These are phyloP conservation scores for Clarkia xantiana DNA, from an alignment of 345 rosid genomes.

Conservation along the genomic window DNA sequence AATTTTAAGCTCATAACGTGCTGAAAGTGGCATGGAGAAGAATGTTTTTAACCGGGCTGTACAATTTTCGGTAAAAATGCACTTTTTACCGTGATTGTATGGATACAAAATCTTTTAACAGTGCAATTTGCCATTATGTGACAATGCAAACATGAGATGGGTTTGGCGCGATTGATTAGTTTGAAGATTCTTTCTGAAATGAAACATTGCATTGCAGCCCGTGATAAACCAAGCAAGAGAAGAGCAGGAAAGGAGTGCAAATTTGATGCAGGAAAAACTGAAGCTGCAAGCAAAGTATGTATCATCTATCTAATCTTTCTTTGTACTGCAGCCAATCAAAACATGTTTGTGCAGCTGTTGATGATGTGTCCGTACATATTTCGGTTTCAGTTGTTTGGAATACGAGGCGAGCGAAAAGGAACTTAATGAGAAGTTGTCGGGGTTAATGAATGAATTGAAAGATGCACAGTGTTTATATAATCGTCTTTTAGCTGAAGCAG, in stretches of 20 bases:
- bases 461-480: slow-evolving; percentile 25
- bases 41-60: no score
- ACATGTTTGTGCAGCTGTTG: background rate
- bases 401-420: slow-evolving; percentile 42
- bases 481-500: slow-evolving; percentile 26
- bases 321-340: background rate
- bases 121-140: slow-evolving; percentile 13
- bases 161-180: background rate
- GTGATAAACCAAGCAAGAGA: background rate
- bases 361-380: background rate
- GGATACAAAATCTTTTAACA: no score
- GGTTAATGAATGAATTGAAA: slow-evolving; percentile 35
- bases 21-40: no score
- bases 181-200: background rate
- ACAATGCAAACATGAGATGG: background rate
- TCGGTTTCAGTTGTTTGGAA: slow-evolving; percentile 42
- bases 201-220: background rate
- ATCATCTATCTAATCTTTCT: background rate
- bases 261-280: slow-evolving; percentile 50
- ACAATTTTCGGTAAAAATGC: no score
- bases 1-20: no score
- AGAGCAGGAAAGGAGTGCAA: slow-evolving; percentile 13
- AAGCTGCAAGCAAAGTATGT: slow-evolving; percentile 54
- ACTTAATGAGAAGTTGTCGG: slow-evolving; percentile 37
- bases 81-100: no score